Percentiles rank a stretch among this genome's conserved stretches.
These are phyloP conservation scores for Ophiostoma sp. DNA, from an alignment of 2,329 filamentous ascomycete species.

Conservation along the genomic window DNA sequence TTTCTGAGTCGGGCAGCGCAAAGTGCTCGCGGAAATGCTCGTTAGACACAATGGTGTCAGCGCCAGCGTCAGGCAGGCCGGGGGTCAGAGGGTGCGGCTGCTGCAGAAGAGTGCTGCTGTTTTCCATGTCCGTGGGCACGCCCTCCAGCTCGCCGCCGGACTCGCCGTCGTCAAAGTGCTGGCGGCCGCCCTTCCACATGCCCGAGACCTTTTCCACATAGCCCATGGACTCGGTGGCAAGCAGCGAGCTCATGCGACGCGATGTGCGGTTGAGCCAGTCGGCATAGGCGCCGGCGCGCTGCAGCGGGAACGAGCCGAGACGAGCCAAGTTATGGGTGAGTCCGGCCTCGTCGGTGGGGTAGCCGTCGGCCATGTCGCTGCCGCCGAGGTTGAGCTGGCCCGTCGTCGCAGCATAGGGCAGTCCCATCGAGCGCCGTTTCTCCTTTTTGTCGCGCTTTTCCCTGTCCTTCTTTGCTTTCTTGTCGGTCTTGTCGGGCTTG, in stretches of 20 bases:
- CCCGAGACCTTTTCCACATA: conserved; percentile 96
- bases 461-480: not conserved
- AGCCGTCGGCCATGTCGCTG: conserved; percentile 24
- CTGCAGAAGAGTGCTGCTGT: not conserved
- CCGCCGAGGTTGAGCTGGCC: conserved; percentile 31
- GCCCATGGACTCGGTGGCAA: conserved; percentile 89
- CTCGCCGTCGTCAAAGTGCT: conserved; percentile 68
- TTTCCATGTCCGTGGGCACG: not conserved
- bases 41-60: conserved; percentile 62
- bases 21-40: conserved; percentile 88
- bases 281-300: conserved; percentile 75
- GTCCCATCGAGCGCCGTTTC: not conserved
- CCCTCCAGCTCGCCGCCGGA: conserved; percentile 37
- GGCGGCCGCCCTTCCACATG: conserved; percentile 89
- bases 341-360: conserved; percentile 37
- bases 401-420: conserved; percentile 37
- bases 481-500: not conserved
- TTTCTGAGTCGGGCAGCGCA: conserved; percentile 76
- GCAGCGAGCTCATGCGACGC: conserved; percentile 71
- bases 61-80: conserved; percentile 36
- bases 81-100: conserved; percentile 38
- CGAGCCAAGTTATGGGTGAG: conserved; percentile 46
- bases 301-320: conserved; percentile 70
- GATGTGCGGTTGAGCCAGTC: conserved; percentile 75
- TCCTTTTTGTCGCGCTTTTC: not conserved